Evolutionary conservation across 371 early-diverging fungal species (phyloP).

Genomic region (Mortierella sp.): DNA sequence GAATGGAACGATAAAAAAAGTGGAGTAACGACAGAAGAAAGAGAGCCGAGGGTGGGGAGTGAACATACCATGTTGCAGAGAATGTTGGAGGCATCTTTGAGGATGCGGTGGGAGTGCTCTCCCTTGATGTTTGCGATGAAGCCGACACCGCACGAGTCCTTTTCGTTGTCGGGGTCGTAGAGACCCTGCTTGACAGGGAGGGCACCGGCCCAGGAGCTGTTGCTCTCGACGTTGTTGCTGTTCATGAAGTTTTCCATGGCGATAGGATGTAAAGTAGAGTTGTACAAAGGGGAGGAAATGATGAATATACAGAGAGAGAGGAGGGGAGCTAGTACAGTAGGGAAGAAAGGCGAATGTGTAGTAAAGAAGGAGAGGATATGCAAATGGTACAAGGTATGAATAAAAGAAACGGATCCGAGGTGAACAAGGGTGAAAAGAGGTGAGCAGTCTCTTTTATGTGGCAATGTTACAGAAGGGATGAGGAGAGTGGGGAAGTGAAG

Average conservation of each 20-base stretch:
- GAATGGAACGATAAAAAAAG: not conserved
- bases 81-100: conserved; percentile 88
- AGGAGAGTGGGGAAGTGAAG: not conserved
- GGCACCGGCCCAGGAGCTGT: conserved; percentile 84
- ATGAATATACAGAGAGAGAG: not conserved
- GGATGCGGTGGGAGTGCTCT: conserved; percentile 85
- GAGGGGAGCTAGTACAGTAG: conserved; percentile 4
- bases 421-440: conserved; percentile 41
- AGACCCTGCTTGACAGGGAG: conserved; percentile 91
- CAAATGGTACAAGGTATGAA: conserved; percentile 6
- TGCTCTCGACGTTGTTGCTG: conserved; percentile 58
- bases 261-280: conserved; percentile 1
- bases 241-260: conserved; percentile 53
- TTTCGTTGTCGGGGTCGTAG: conserved; percentile 91
- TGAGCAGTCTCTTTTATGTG: conserved; percentile 56
- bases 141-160: conserved; percentile 98
- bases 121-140: conserved; percentile 95
- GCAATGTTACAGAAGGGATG: conserved; percentile 11
- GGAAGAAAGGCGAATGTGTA: conserved; percentile 2
- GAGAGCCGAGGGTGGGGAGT: not conserved
- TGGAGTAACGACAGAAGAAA: conserved; percentile 3
- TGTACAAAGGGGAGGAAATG: not conserved
- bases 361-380: conserved; percentile 2
- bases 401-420: conserved; percentile 17
- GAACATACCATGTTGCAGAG: conserved; percentile 90